Evolutionary conservation across 1,284 basidiomycete genomes (phyloP), one percentile per base, ranked within the genome.

Genomic region (Volvariella volvacea): DNA sequence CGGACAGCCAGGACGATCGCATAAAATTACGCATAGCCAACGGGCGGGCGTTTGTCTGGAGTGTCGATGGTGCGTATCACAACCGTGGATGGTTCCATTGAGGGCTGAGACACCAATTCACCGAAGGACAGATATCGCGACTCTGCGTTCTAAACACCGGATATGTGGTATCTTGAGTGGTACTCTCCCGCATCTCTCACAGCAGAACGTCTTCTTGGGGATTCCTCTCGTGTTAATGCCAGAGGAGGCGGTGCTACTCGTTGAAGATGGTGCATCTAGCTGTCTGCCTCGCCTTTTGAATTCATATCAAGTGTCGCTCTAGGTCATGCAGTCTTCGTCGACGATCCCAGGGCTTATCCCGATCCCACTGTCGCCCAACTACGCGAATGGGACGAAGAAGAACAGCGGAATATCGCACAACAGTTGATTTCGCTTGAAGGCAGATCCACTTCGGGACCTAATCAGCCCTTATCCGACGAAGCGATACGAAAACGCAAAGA

Each of bases 181-280:
- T 0, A 98, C 96, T 0, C 74, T 99, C 16, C 94, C 96, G 2
- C 89, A 94, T 58, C 76, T 98, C 0, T 85, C 92, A 3, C 95
- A 98, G 59, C 96, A 99, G 65, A 99, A 99, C 65, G 80, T 91
- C 1, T 99, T 99, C 60, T 73, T 99, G 14, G 96, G 96, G 10
- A 66, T 92, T 14, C 96, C 96, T 1, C 68, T 97, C 2, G 71
- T 92, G 15, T 70, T 99, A 1, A 78, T 93, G 63, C 88, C 90
- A 0, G 96, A 99, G 61, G 96, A 99, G 61, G 91, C 88, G 2
- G 88, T 89, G 2, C 72, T 92, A 20, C 77, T 99, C 2, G 76
- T 98, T 2, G 75, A 87, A 48, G 83, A 87, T 52, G 80, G 92
- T 89, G 45, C 46, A 68, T 59, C 19, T 15, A 34, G 63, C 56